Evolutionary conservation across 78 protist species (phyloP), one percentile per base, ranked within the genome.

Genomic region (slime mould (Dictyostelium discoideum)): DNA sequence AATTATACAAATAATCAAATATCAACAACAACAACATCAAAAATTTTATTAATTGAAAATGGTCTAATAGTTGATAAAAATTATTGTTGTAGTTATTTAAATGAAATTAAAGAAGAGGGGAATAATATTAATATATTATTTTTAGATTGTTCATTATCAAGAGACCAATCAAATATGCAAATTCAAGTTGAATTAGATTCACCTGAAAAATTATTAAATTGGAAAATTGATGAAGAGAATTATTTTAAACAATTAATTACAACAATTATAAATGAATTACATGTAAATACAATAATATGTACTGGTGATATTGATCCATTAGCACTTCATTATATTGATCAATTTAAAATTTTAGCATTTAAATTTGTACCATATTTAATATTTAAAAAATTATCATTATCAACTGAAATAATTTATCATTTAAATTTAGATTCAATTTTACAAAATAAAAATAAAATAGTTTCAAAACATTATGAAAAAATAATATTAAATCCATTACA

Each of bases 151-250:
- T 42, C 69, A 20, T 67, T 42, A 32, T 18, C 82, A 85, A 67
- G 39, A 42, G 63, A 69, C 11, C n/a, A 67, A 37, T 67, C 82
- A 26, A 85, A 67, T 9, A 37, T 63, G 46, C 80, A 67, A 67
- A 85, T 67, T 24, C 78, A 63, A 85, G 4, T 67, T 22, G 89
- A 85, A 40, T 44, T 67, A 5, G 50, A 63, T n/a, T 63, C n/a
- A 20, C 39, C 63, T 22, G 57, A 67, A 40, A 16, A 85, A 67
- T 2, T 85, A 10, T 63, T 67, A 67, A 18, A 32, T 7, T 85
- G 78, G 78, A 85, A 85, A 67, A n/a, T 20, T n/a, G 89, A 85
- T 42, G 89, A 85, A 85, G 89, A 85, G 73, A n/a, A 24, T 22
- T 39, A 67, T 44, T 85, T 63, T 9, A 85, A 85, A 42, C 22